Evolutionary conservation across 495 filamentous ascomycete genomes (phyloP).

Genomic region (Penicillium coffeae): DNA sequence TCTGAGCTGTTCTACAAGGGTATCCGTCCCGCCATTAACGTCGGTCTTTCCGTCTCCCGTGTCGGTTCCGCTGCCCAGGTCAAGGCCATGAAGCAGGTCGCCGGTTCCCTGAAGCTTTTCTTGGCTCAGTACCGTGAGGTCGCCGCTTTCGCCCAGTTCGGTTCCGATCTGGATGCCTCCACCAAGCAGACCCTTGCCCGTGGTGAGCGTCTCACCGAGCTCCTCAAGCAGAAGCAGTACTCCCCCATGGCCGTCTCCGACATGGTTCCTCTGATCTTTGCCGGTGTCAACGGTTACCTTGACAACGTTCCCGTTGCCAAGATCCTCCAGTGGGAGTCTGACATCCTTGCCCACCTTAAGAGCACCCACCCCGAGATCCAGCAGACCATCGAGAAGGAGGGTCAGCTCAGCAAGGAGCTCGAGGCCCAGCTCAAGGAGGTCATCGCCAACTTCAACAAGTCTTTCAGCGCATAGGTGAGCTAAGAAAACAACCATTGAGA

Average conservation of each 20-base stretch:
- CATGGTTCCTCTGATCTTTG: constrained; percentile 99
- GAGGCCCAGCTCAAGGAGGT: constrained; percentile 83
- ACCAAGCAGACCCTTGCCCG: constrained; percentile 98
- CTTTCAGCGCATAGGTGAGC: constrained; percentile 64
- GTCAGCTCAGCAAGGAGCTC: constrained; percentile 89
- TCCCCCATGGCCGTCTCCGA: constrained; percentile 97
- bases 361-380: constrained; percentile 82
- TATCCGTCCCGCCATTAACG: constrained; percentile 99
- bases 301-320: constrained; percentile 81
- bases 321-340: constrained; percentile 87
- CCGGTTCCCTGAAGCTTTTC: constrained; percentile 99
- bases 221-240: constrained; percentile 99
- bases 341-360: constrained; percentile 89
- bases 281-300: constrained; percentile 96
- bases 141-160: constrained; percentile 98
- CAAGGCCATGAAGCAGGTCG: constrained; percentile 99
- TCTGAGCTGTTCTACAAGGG: constrained; percentile 99
- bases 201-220: constrained; percentile 98
- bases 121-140: constrained; percentile 99
- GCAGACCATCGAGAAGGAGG: constrained; percentile 90
- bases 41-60: constrained; percentile 99
- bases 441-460: constrained; percentile 83
- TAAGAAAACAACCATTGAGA: constrained; percentile 33
- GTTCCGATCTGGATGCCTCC: constrained; percentile 97
- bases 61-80: constrained; percentile 99